phyloP scores from a whole-genome alignment of 495 filamentous ascomycete species.

The Parmelia sp. region DNA sequence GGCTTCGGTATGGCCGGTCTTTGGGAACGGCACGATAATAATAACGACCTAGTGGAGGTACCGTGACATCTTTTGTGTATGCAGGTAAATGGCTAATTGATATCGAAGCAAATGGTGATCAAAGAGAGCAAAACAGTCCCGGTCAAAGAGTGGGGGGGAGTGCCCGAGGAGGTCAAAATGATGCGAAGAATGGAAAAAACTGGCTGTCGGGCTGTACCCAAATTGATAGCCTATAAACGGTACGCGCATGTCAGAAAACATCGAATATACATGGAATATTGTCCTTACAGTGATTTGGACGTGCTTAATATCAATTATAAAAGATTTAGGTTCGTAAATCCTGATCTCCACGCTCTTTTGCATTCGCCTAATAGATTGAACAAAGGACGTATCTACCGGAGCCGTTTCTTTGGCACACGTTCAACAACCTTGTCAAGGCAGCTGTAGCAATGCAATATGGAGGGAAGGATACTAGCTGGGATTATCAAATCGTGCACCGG shows the following conservation, averaged over 20 bases:
- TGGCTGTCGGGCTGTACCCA: not conserved
- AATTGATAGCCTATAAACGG: not conserved
- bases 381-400: not conserved
- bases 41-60: not conserved
- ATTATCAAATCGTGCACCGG: not conserved
- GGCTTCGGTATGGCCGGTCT: not conserved
- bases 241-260: not conserved
- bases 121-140: not conserved
- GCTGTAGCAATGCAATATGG: not conserved
- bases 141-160: not conserved
- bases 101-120: not conserved
- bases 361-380: not conserved
- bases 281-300: not conserved
- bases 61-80: not conserved
- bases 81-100: not conserved
- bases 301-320: not conserved
- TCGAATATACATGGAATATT: conserved; percentile 4
- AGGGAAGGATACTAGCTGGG: not conserved
- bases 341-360: not conserved
- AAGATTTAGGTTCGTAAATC: not conserved
- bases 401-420: not conserved
- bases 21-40: not conserved
- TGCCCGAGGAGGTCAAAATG: not conserved
- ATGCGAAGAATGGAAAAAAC: not conserved
- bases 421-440: not conserved